phyloP scores from a whole-genome alignment of 2,329 filamentous ascomycete species.

The Orbilia blumenaviensis region DNA sequence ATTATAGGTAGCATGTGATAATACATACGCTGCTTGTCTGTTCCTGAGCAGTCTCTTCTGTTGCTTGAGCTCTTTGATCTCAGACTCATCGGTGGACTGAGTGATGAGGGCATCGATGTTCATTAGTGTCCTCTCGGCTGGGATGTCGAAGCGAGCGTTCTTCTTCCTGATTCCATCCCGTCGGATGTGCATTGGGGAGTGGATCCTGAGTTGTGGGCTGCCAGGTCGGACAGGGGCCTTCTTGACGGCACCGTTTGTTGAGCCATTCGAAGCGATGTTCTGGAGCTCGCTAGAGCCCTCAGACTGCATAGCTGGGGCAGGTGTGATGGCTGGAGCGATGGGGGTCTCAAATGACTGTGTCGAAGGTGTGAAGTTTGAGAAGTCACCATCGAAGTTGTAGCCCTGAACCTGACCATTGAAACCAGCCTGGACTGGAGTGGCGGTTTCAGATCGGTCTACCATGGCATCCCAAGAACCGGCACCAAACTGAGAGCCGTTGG shows the following conservation, averaged over 20 bases:
- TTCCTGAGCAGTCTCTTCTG: conserved; percentile 95
- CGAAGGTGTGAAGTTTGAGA: conserved; percentile 48
- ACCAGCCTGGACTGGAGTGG: conserved; percentile 53
- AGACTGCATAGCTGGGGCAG: conserved; percentile 53
- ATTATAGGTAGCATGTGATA: conserved; percentile 57
- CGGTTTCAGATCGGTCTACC: conserved; percentile 57
- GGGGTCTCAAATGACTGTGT: conserved; percentile 46
- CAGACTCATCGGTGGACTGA: conserved; percentile 85
- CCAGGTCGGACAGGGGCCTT: conserved; percentile 63
- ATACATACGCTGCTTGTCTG: conserved; percentile 94
- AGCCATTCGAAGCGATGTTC: conserved; percentile 42
- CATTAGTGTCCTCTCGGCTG: conserved; percentile 86
- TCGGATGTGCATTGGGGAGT: conserved; percentile 77
- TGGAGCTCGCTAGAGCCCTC: conserved; percentile 44
- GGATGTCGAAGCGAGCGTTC: conserved; percentile 97
- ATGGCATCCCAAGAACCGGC: conserved; percentile 56
- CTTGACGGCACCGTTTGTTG: conserved; percentile 7
- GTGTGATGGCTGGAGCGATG: conserved; percentile 56
- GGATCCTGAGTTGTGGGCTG: conserved; percentile 75
- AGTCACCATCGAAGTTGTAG: conserved; percentile 52
- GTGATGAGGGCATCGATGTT: conserved; percentile 95
- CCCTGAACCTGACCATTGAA: conserved; percentile 45
- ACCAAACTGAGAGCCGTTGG: conserved; percentile 56
- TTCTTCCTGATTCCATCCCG: conserved; percentile 96
- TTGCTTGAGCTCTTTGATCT: conserved; percentile 98